Evolutionary conservation across 2,329 filamentous ascomycete genomes (phyloP), one percentile per base, ranked within the genome.

Genomic region (Alternaria brassicicola): DNA sequence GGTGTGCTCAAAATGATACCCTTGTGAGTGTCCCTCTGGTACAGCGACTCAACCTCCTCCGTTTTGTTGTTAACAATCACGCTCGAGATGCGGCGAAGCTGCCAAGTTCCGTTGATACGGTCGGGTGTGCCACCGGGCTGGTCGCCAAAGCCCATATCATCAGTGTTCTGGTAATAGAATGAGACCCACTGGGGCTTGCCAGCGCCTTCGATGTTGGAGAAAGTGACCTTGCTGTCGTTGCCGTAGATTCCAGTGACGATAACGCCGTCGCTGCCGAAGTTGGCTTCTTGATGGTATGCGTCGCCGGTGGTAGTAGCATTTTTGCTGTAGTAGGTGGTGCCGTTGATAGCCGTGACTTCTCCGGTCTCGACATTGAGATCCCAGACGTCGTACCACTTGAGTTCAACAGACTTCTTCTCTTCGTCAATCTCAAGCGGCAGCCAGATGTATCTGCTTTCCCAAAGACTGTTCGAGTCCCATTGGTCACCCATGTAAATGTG

Each of bases 71-170:
- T 88, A 2, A 88, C 83, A 0, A 87, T 76, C 2, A 88, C 85
- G 46, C 85, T 86, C 65, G 82, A 83, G 55, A 88, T 84, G 9
- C 86, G 81, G 4, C 86, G 81, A 6, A 88, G 75, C 59, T 86
- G 84, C 85, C 85, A 88, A 0, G 78, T 74, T 0, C 86, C 85
- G 5, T 83, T 83, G 53, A 88, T 87, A 6, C 86, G 82, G 66
- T 88, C 85, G 0, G 86, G 86, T 0, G 77, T 74, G 6, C 86
- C 86, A 41, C 81, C 82, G 2, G 86, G 75, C 59, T 80, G 78
- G 57, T 80, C 78, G 1, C 85, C 85, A 53, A 85, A 87, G 3
- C 85, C 85, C 83, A 86, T 86, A 57, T 87, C 85, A 48, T 87
- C 85, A 2, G 78, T 86, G 70, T 87, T 85, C 59, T 86, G 83